Base-by-base conservation (phyloP, 2,329 filamentous ascomycete species). In the Blastomyces parvus region DNA sequence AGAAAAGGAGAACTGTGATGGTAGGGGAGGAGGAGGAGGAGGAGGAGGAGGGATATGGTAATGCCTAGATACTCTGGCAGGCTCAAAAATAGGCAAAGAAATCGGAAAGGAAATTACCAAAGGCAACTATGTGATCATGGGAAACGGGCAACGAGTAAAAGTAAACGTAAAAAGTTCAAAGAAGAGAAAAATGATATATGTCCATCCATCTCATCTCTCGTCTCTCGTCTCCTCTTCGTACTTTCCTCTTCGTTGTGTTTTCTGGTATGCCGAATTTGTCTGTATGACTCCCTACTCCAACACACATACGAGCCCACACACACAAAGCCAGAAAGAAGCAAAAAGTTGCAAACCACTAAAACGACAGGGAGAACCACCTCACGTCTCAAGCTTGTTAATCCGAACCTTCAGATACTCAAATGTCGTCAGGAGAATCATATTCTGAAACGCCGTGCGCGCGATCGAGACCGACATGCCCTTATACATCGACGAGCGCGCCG, bases 391-490 rank as follows among this genome's bases (percentile, higher is more conserved):
- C 46, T 74, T 66, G 63, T 79, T 74, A 66, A 80, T 80, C 62
- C 70, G 70, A 63, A 71, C 71, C 69, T 78, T 80, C 46, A 79
- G 74, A 63, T 78, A 78, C 68, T 80, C 78, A 60, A 78, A 79
- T 25, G 78, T 72, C 66, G 76, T 77, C 68, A 80, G 72, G 52
- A 80, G 71, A 57, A 80, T 79, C 77, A 80, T 80, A 68, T 80
- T 80, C 69, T 80, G 79, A 33, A 80, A 68, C 8, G 74, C 75
- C 3, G 78, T 79, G 22, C 78, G 77, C 36, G 79, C 66, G 46
- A 80, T 72, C 48, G 79, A 77, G 64, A 80, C 79, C 9, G 78
- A 78, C n/a, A 80, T 68, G 7, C 78, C 78, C 65, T 77, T 79
- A 69, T 79, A 80, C 72, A 78, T 79, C 66, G 76, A 77, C 30